Percentiles rank a stretch among this genome's conserved stretches.
Conservation (phyloP, 2,329 filamentous ascomycete genomes). For the Ophiostoma sp. region DNA sequence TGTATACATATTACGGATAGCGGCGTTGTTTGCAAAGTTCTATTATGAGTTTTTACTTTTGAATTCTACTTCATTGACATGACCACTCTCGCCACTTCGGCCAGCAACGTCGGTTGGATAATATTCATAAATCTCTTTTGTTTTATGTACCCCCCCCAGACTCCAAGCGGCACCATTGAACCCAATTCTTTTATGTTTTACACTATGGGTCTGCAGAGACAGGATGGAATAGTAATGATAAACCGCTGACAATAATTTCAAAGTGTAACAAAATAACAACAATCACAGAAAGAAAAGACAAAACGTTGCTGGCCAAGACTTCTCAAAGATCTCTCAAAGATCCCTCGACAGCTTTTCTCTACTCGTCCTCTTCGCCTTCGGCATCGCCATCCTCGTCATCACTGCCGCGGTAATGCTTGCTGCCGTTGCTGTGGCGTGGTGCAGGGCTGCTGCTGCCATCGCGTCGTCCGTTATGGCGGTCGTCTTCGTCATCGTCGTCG, state of each 20-base stretch:
- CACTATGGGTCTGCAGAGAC: neutral
- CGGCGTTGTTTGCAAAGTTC: neutral
- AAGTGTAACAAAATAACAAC: neutral
- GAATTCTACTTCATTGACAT: neutral
- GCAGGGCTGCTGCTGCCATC: slow-evolving; percentile 25
- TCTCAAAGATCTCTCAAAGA: neutral
- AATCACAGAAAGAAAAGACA: neutral
- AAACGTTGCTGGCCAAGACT: neutral
- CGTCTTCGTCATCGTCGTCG: slow-evolving; percentile 18
- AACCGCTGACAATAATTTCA: neutral
- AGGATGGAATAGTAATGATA: neutral
- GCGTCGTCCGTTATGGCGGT: slow-evolving; percentile 22
- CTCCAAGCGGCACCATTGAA: neutral
- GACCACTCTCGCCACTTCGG: neutral
- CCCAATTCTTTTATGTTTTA: neutral
- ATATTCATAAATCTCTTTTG: neutral
- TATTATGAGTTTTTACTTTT: neutral
- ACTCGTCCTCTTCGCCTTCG: slow-evolving; percentile 45
- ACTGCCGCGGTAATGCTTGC: slow-evolving; percentile 16
- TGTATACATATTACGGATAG: neutral
- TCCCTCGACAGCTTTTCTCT: neutral
- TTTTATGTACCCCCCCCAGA: neutral
- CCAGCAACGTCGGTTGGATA: neutral
- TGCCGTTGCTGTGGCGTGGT: slow-evolving; percentile 23
- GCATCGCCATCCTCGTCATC: slow-evolving; percentile 36